These are phyloP conservation scores for Maudiozyma pseudohumilis DNA, from an alignment of 805 yeast genomes.

Conservation along the genomic window DNA sequence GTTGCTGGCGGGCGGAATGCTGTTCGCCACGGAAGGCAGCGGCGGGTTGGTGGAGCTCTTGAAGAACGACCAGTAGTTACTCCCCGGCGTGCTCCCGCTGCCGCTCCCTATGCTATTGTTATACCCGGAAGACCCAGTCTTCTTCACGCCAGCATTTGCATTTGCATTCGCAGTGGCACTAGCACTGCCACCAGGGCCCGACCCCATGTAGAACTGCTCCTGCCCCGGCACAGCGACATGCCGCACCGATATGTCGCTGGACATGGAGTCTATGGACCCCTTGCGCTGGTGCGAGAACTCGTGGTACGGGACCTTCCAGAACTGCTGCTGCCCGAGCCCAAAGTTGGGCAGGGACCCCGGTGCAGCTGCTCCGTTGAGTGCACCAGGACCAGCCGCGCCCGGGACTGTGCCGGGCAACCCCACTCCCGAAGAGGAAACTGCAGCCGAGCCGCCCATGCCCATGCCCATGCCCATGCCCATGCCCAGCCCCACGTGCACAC, in stretches of 20 bases:
- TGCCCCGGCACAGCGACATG: slow-evolving; percentile 13
- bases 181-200: slow-evolving; percentile 4
- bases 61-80: slow-evolving; percentile 18
- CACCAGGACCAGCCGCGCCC: too few species aligned
- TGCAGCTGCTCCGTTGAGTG: not conserved
- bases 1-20: slow-evolving; percentile 1
- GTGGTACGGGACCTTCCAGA: slow-evolving; percentile 31
- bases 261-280: slow-evolving; percentile 25
- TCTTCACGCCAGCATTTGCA: slow-evolving; percentile 1
- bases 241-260: slow-evolving; percentile 23
- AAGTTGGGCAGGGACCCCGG: slow-evolving; percentile 1
- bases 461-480: too few species aligned
- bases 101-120: slow-evolving; percentile 4
- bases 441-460: too few species aligned
- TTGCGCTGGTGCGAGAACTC: slow-evolving; percentile 25
- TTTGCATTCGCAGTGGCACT: not conserved
- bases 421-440: too few species aligned
- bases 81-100: slow-evolving; percentile 6
- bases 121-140: not conserved
- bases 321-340: slow-evolving; percentile 22
- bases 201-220: slow-evolving; percentile 14
- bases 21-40: too few species aligned
- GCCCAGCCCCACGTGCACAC: not conserved
- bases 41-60: too few species aligned
- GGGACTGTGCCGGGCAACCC: too few species aligned